These are phyloP conservation scores for Solanum piurae DNA, from an alignment of 257 asterid species.

Conservation along the genomic window DNA sequence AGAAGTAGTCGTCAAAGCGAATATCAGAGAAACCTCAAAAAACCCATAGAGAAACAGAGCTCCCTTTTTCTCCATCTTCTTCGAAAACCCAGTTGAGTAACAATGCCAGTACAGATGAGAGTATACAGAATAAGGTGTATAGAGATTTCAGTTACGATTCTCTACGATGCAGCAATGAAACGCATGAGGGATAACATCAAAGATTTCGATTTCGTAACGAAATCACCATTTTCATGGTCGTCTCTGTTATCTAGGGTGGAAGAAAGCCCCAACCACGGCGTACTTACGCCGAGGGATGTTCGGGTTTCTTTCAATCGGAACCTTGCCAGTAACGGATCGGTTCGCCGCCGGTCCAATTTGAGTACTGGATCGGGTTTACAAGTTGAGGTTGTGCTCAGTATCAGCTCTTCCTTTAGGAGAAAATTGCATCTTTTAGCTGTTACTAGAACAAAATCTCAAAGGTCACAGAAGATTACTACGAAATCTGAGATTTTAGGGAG, in stretches of 20 bases:
- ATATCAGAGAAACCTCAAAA: not conserved
- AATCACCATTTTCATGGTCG: slow-evolving; percentile 25
- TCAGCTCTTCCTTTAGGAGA: slow-evolving; percentile 38
- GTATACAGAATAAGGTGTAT: slow-evolving; percentile 8
- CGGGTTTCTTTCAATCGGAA: slow-evolving; percentile 40
- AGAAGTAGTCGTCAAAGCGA: slow-evolving; percentile 10
- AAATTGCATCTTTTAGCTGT: slow-evolving; percentile 35
- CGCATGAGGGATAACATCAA: not conserved
- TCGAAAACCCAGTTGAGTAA: not conserved
- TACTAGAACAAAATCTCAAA: slow-evolving; percentile 42
- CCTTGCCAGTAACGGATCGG: slow-evolving; percentile 8
- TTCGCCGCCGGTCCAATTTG: slow-evolving; percentile 41
- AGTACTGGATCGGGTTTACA: slow-evolving; percentile 13
- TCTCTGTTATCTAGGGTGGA: slow-evolving; percentile 38
- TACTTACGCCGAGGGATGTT: slow-evolving; percentile 30
- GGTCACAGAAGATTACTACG: slow-evolving; percentile 15
- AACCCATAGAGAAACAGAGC: not conserved
- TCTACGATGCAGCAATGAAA: slow-evolving; percentile 26
- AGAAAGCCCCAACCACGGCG: slow-evolving; percentile 39
- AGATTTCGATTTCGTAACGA: slow-evolving; percentile 36
- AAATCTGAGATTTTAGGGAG: slow-evolving; percentile 45
- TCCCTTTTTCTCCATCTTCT: not conserved
- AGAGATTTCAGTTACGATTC: slow-evolving; percentile 41
- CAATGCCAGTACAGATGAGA: not conserved
- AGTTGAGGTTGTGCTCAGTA: slow-evolving; percentile 49